Base-by-base conservation (phyloP, 768 basidiomycete species). In the Galerina sulciceps region DNA sequence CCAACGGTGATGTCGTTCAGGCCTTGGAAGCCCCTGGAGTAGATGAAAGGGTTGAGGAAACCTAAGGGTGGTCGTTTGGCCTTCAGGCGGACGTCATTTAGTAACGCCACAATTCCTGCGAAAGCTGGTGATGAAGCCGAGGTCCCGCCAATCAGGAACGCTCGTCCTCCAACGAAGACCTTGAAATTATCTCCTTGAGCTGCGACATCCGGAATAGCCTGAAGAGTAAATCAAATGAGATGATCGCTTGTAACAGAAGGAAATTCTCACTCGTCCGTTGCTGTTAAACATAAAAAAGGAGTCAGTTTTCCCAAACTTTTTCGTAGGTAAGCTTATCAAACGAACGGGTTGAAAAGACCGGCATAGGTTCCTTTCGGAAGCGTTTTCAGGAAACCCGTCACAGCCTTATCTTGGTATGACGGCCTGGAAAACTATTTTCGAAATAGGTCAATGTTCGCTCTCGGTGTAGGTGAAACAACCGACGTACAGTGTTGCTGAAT, bases 151-250 rank as follows among this genome's bases (percentile, higher is more conserved):
- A 85, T 77, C 1, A 69, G 60, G 37, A 58, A 59, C 4, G 71
- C 31, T 22, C 52, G 10, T 10, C 85, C 85, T 14, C 65, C 59
- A 51, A 79, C 70, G 69, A 78, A 75, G 48, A 88, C 75, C 18
- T 71, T 68, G 77, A 83, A 90, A 38, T 71, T 63, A 53, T 67
- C 61, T 1, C 76, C 74, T 67, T 86, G 87, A 1, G 88, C 86
- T 1, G 87, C 71, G 45, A 90, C 86, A 58, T 91, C 89, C 3
- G 89, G 89, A 59, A 78, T 71, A 26, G 76, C 88, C 87, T 82
- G 46, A 13, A 45, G 35, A 0, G 22, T 37, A 20, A 15, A 20
- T 26, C 22, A 59, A 42, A 36, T 40, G 14, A 40, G 23, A 2
- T 45, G 9, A n/a, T 14, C 18, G 22, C 17, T 42, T 20, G 17